Evolutionary conservation across 2,329 filamentous ascomycete species (phyloP).

Genomic region (Monosporascus sp.): DNA sequence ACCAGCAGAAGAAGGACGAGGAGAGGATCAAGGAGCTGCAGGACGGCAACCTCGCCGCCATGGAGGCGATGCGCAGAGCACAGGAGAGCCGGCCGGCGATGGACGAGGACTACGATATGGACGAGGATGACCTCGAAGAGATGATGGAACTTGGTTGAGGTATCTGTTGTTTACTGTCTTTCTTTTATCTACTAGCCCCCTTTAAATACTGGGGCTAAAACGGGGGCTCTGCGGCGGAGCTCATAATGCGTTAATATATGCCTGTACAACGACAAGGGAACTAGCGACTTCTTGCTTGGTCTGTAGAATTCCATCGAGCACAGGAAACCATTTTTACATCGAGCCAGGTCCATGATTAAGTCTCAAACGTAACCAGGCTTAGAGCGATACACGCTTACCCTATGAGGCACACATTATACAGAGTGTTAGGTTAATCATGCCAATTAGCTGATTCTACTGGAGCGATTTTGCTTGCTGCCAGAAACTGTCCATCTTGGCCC

Average conservation of each 20-base stretch:
- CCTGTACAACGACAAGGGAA: too few relatives aligned
- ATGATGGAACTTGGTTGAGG: constrained; percentile 43
- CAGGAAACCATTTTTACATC: too few relatives aligned
- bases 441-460: constrained; percentile 4
- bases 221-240: too few relatives aligned
- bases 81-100: constrained; percentile 15
- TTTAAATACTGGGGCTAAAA: too few relatives aligned
- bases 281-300: too few relatives aligned
- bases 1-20: constrained; percentile 70
- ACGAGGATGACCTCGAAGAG: constrained; percentile 48
- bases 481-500: constrained; percentile 90
- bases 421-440: too few relatives aligned
- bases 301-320: too few relatives aligned
- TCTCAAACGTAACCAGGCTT: too few relatives aligned
- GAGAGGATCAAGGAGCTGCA: constrained; percentile 61
- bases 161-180: background rate
- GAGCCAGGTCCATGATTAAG: too few relatives aligned
- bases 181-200: background rate
- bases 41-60: constrained; percentile 33
- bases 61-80: constrained; percentile 21
- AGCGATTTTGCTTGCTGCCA: constrained; percentile 80
- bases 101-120: constrained; percentile 44
- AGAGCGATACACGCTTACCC: too few relatives aligned
- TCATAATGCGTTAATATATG: too few relatives aligned
- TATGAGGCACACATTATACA: too few relatives aligned